A percentile compares a stretch with the other conserved stretches of the same genome.
Conservation (phyloP, 2,329 filamentous ascomycete genomes). For the Phialocephala subalpina region DNA sequence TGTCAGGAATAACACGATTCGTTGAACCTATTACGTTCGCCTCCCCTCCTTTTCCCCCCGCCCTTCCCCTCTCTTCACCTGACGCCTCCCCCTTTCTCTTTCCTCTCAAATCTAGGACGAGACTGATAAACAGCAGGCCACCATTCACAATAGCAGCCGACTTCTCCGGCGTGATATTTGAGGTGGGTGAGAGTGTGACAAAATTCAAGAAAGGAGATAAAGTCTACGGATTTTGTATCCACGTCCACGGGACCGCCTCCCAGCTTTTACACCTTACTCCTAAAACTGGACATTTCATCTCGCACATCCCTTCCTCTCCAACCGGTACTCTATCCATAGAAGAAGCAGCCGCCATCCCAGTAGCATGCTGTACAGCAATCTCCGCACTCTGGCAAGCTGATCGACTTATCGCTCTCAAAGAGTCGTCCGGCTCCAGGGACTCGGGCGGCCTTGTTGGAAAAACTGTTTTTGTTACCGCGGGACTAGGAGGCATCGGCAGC, state of each 20-base stretch:
- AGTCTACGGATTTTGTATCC: constrained; percentile 41
- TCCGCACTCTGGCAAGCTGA: constrained; percentile 36
- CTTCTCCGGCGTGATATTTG: constrained; percentile 46
- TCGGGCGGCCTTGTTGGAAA: constrained; percentile 45
- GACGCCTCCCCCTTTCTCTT: background rate
- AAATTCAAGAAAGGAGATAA: constrained; percentile 46
- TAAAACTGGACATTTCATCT: background rate
- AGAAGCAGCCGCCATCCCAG: constrained; percentile 49
- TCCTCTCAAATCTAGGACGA: too few relatives aligned
- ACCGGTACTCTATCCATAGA: constrained; percentile 41
- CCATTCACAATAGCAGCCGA: constrained; percentile 53
- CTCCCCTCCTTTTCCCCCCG: background rate
- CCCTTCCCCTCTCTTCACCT: background rate
- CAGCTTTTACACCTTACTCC: background rate
- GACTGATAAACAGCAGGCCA: constrained; percentile 24
- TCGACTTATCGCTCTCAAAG: constrained; percentile 40
- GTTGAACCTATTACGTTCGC: background rate
- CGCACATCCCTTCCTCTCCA: constrained; percentile 35
- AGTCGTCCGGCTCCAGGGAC: constrained; percentile 31
- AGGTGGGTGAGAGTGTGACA: constrained; percentile 43
- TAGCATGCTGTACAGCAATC: constrained; percentile 47
- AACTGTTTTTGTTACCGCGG: constrained; percentile 47
- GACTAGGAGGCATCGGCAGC: constrained; percentile 45
- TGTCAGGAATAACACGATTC: background rate
- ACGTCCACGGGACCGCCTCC: constrained; percentile 38